Base-by-base conservation (phyloP, 2,329 filamentous ascomycete species). In the Furcasterigmium sp. region DNA sequence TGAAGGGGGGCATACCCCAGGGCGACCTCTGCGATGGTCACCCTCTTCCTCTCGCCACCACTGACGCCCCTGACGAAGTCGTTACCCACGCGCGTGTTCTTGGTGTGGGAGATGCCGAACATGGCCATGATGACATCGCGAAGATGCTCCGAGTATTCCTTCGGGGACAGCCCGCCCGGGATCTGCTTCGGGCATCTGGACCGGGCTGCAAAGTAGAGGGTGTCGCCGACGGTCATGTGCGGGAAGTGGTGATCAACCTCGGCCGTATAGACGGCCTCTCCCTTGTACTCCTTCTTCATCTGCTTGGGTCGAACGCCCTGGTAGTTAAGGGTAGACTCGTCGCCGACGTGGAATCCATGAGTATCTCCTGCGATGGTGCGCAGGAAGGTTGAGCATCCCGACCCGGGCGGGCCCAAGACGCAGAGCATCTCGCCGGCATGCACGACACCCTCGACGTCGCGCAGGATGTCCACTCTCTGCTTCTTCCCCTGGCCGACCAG, bases 361-460 rank as follows among this genome's bases (percentile, higher is more conserved):
- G 76, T 80, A 53, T 84, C 78, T 39, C 81, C 80, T 7, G 79
- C 72, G 39, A 84, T 68, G 0, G 79, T 80, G 56, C 84, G 85
- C 38, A 87, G 65, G 49, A 87, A 80, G 0, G 84, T 86, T 9
- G 82, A 81, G 52, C 83, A 87, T n/a, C 78, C 78, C 1, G 59
- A 55, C 3, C 65, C 65, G 3, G 78, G 76, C 35, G 74, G 74
- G 10, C 76, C 76, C 2, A 80, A 67, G 8, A 80, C 76, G 14
- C 76, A 68, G 21, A 79, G 59, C 69, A 80, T 73, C 63, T 80
- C 76, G 13, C 76, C 76, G 25, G 60, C 64, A 48, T 74, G 60
- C 3, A 79, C 68, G 1, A 78, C 42, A n/a, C 75, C 75, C 44
- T 78, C 73, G 18, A 75, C 61, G 41, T 70, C 62, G 40, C 62